Percentiles rank a stretch among this genome's conserved stretches.
Evolutionary conservation across 768 basidiomycete species (phyloP).

Genomic region (Chiua virens): DNA sequence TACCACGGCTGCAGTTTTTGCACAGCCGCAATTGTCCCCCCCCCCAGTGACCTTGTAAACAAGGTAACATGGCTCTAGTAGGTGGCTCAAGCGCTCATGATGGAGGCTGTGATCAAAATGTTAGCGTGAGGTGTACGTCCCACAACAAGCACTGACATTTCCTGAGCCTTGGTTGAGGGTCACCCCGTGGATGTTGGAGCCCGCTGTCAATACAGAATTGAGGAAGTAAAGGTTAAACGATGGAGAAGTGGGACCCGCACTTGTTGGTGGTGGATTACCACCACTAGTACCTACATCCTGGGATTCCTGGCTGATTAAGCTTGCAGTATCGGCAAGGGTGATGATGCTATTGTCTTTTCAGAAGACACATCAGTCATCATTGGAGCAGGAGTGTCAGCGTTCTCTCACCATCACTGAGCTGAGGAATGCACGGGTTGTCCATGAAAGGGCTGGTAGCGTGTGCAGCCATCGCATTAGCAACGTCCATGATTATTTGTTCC

Average conservation of each 20-base stretch:
- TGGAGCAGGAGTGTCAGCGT: neutral
- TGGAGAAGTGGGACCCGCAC: neutral
- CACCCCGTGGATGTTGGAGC: neutral
- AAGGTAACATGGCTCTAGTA: too few relatives aligned
- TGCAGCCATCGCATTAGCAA: neutral
- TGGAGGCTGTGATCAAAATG: too few relatives aligned
- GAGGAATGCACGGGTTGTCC: neutral
- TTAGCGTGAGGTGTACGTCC: too few relatives aligned
- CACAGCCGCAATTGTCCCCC: too few relatives aligned
- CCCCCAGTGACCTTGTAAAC: too few relatives aligned
- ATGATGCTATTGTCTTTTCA: neutral
- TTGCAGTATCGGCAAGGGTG: neutral
- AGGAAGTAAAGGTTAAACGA: neutral
- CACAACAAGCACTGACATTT: neutral
- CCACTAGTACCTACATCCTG: too few relatives aligned
- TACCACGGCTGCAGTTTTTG: too few relatives aligned
- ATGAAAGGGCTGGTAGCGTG: neutral
- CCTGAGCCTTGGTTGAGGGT: neutral
- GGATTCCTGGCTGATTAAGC: neutral
- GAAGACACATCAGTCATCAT: neutral
- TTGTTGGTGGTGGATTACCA: neutral
- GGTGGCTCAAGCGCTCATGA: too few relatives aligned
- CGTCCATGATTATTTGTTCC: neutral
- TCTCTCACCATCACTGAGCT: neutral
- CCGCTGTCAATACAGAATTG: neutral